Base-by-base conservation (phyloP, 306 rosid genomes). In the Begonia loranthoides region DNA sequence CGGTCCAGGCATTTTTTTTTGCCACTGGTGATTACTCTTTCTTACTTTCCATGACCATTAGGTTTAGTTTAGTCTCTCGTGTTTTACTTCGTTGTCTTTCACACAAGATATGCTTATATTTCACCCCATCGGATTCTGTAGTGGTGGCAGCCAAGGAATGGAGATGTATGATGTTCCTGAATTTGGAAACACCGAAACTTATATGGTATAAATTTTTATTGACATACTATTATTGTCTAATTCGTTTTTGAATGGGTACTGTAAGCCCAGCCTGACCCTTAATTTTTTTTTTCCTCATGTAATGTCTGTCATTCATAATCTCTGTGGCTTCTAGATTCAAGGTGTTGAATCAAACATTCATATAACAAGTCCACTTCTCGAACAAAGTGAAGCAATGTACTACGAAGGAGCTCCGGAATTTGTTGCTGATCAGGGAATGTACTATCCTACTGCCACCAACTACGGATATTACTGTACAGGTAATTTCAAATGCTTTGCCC, bases 401-500 rank as follows among this genome's bases (percentile, higher is more conserved):
- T 82, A 68, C 6, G 87, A 89, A 73, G 90, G 85, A 64, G 70
- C 80, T 43, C 78, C 87, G 14, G 94, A 89, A 56, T 82, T 75
- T 89, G 79, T 79, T 52, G 76, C 81, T 68, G 95, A 89, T 61
- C 95, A 82, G 76, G 87, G 79, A 51, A 4, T 82, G 75, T 82
- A 84, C 68, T 82, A 85, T 75, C 95, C 95, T 48, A 63, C 83
- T 76, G 78, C 95, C 73, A 71, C 83, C 79, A 78, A 80, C 76
- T 89, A 89, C 72, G 94, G 94, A 59, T 85, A 82, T 74, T 85
- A 85, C 77, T 70, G 83, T 82, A 79, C 97, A 82, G 97, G 97
- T 89, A 55, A 56, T 13, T 33, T 17, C 62, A 0, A 15, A 22
- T 47, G n/a, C 3, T 7, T 28, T 28, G 0, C 5, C 36, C 0